Base-by-base conservation (phyloP, 768 basidiomycete species). In the Gloeostereum incarnatum region DNA sequence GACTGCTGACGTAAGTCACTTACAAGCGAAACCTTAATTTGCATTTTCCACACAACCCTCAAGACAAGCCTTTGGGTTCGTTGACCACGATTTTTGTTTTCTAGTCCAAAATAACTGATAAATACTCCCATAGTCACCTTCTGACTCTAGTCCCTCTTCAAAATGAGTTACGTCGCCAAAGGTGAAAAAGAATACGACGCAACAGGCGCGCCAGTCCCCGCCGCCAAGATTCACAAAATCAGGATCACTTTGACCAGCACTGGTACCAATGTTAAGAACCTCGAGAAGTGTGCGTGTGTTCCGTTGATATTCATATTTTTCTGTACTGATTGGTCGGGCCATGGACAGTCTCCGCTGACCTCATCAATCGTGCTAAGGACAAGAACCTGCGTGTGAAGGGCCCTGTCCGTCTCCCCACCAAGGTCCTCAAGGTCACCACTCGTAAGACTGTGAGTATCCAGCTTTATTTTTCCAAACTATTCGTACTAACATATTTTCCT, bases 321-420 rank as follows among this genome's bases (percentile, higher is more conserved):
- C 13, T 23, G 8, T 30, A 6, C 41, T 23, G 23, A 43, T 9
- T 7, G n/a, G 2, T 1, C n/a, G n/a, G n/a, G n/a, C n/a, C n/a
- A n/a, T 22, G 25, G 19, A 6, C 50, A 99, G 94, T 99, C 79
- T 97, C 88, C 44, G 63, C 68, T 43, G 96, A 98, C 62, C 78
- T 99, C 59, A 88, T 99, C 67, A 92, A 92, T 78, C 81, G 94
- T 45, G 94, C 96, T 52, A 98, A 98, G 75, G 94, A 98, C 78
- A 93, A 93, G 75, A 89, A 97, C 64, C 90, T 99, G 58, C 88
- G 87, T 45, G 96, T 98, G 62, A 97, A 96, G 69, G 96, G 96
- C 44, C 96, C 96, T 49, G 92, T 99, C 55, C 85, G 96, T 49
- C 86, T 99, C 55, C 96, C 96, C 46, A 99, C 96, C 64, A 98